Conservation (phyloP, 2,329 filamentous ascomycete genomes). For the Geoglossum cookeanum region DNA sequence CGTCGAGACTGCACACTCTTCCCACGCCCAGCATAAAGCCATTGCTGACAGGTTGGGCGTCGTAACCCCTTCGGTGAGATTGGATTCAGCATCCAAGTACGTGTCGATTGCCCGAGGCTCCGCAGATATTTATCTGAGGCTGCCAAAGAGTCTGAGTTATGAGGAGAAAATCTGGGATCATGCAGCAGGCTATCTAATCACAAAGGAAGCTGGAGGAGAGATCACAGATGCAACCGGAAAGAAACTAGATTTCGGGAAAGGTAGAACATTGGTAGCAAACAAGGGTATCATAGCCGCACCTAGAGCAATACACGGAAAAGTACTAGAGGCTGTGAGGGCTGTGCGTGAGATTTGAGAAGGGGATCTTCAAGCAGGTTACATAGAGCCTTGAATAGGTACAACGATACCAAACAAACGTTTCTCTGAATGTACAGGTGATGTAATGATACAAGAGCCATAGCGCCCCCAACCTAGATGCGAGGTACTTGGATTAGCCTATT, state of each 20-base stretch:
- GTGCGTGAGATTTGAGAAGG: slow-evolving; percentile 33
- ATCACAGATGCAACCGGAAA: slow-evolving; percentile 82
- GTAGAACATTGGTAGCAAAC: slow-evolving; percentile 72
- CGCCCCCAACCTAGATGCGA: background rate
- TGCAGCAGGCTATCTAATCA: slow-evolving; percentile 83
- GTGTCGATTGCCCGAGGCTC: slow-evolving; percentile 84
- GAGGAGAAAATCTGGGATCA: slow-evolving; percentile 99
- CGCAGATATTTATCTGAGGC: slow-evolving; percentile 80
- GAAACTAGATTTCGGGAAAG: slow-evolving; percentile 67
- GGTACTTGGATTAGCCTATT: slow-evolving; percentile 30
- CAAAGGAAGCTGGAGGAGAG: slow-evolving; percentile 78
- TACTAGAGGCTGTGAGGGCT: slow-evolving; percentile 65
- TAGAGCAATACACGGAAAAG: slow-evolving; percentile 50
- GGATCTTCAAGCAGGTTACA: background rate
- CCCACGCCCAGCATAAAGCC: slow-evolving; percentile 68
- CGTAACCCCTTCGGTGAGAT: slow-evolving; percentile 70
- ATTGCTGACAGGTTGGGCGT: slow-evolving; percentile 78
- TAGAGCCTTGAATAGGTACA: background rate
- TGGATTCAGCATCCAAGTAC: slow-evolving; percentile 98
- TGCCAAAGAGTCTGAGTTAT: slow-evolving; percentile 73
- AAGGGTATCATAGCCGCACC: slow-evolving; percentile 88
- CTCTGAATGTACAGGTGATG: background rate
- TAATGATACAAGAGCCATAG: background rate
- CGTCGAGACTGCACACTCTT: slow-evolving; percentile 82
- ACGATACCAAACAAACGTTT: background rate